Conservation (phyloP, 768 basidiomycete species). For the Paxillus involutus region DNA sequence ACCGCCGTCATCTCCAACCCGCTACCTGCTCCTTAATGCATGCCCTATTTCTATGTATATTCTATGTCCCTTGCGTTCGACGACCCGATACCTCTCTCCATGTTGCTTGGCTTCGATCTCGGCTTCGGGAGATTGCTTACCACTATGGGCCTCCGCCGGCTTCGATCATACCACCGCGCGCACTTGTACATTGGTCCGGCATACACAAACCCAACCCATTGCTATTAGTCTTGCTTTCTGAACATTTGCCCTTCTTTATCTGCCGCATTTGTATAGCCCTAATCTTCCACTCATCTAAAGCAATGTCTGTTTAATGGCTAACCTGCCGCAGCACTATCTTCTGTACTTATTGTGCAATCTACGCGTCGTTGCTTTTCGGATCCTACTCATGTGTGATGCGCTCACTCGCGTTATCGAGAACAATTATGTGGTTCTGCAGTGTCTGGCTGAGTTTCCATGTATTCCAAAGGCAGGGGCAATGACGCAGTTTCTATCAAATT, state of each 20-base stretch:
- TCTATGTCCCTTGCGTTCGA: slow-evolving; percentile 33
- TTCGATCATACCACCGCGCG: slow-evolving; percentile 52
- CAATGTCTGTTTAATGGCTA: slow-evolving; percentile 42
- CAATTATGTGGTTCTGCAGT: neutral
- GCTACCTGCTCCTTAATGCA: slow-evolving; percentile 31
- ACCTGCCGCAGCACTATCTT: slow-evolving; percentile 36
- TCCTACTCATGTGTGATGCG: neutral
- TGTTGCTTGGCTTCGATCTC: slow-evolving; percentile 38
- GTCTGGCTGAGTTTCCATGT: neutral
- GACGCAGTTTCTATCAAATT: too few relatives aligned
- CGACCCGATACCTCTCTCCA: slow-evolving; percentile 30
- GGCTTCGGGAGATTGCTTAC: slow-evolving; percentile 34
- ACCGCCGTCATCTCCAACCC: slow-evolving; percentile 11
- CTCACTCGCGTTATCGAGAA: neutral
- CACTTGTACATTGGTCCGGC: slow-evolving; percentile 73
- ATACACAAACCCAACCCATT: slow-evolving; percentile 44
- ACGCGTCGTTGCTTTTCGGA: slow-evolving; percentile 30
- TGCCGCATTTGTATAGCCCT: slow-evolving; percentile 47
- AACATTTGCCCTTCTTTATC: slow-evolving; percentile 35
- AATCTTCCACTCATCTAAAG: slow-evolving; percentile 39
- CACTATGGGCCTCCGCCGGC: slow-evolving; percentile 35
- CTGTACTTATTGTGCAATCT: slow-evolving; percentile 42
- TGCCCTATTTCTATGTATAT: slow-evolving; percentile 39
- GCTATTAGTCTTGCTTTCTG: slow-evolving; percentile 40
- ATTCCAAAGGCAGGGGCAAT: too few relatives aligned